Conservation (phyloP, 345 rosid genomes). For the Turnera subulata region DNA sequence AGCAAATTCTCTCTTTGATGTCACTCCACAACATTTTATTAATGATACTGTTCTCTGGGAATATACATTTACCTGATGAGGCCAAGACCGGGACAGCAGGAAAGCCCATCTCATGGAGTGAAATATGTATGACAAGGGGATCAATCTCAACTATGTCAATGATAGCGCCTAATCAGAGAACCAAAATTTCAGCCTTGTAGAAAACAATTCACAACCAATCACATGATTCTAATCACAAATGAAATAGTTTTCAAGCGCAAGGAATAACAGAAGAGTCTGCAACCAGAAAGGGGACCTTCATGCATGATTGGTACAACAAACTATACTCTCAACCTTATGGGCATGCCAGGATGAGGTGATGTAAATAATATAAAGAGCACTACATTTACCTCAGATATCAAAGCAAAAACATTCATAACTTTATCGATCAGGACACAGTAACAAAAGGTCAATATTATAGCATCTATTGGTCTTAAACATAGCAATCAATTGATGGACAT, state of each 20-base stretch:
- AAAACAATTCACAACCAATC: conserved; percentile 2
- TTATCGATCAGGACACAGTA: no score
- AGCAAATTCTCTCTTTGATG: conserved; percentile 75
- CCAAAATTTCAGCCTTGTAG: not conserved
- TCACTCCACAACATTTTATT: conserved; percentile 77
- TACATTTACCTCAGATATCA: no score
- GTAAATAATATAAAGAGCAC: no score
- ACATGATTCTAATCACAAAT: not conserved
- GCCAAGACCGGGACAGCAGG: conserved; percentile 66
- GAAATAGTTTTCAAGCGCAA: no score
- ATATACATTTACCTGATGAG: conserved; percentile 39
- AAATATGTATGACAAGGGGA: conserved; percentile 74
- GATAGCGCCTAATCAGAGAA: conserved; percentile 51
- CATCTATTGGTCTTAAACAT: no score
- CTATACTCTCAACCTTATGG: no score
- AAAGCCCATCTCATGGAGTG: conserved; percentile 77
- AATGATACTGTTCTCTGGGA: conserved; percentile 36
- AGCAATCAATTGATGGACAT: no score
- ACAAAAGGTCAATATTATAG: no score
- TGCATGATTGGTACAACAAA: no score
- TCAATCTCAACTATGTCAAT: conserved; percentile 78
- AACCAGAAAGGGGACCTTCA: not conserved
- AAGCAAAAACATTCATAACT: no score
- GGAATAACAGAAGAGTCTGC: not conserved
- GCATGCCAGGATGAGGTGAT: no score